A percentile compares a stretch with the other conserved stretches of the same genome.
Evolutionary conservation across 495 filamentous ascomycete genomes (phyloP).

Genomic region (Parathielavia appendiculata): DNA sequence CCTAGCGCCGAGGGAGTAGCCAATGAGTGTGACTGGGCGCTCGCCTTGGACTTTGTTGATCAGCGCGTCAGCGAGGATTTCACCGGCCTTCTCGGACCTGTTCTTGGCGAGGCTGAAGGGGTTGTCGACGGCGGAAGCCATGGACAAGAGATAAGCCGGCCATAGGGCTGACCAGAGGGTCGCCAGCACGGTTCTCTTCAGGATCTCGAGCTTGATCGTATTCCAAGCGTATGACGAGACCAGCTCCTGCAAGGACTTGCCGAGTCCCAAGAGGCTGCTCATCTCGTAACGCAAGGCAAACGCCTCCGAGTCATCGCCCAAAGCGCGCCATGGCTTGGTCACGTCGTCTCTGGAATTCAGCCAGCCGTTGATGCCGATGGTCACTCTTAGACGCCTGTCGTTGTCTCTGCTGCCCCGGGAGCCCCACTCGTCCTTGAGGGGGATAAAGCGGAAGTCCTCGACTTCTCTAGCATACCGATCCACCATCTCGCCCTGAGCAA

Average conservation of each 20-base stretch:
- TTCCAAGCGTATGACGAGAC: slow-evolving; percentile 68
- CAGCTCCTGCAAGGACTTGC: slow-evolving; percentile 60
- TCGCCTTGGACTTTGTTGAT: slow-evolving; percentile 82
- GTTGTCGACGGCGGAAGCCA: slow-evolving; percentile 67
- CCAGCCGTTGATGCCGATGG: slow-evolving; percentile 83
- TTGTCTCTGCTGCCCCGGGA: slow-evolving; percentile 27
- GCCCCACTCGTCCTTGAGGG: slow-evolving; percentile 51
- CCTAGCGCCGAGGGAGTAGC: slow-evolving; percentile 78
- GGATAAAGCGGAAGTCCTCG: slow-evolving; percentile 81
- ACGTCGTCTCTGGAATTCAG: slow-evolving; percentile 64
- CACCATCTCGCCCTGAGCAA: slow-evolving; percentile 58
- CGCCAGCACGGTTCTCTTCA: slow-evolving; percentile 70
- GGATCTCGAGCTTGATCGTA: slow-evolving; percentile 63
- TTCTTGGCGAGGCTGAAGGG: slow-evolving; percentile 74
- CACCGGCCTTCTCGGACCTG: slow-evolving; percentile 75
- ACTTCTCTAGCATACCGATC: slow-evolving; percentile 81
- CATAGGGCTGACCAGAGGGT: slow-evolving; percentile 68
- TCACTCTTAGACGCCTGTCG: slow-evolving; percentile 62
- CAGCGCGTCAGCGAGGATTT: slow-evolving; percentile 76
- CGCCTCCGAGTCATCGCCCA: slow-evolving; percentile 63
- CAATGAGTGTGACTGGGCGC: slow-evolving; percentile 75
- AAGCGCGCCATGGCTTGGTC: slow-evolving; percentile 66
- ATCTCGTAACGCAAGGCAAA: slow-evolving; percentile 82
- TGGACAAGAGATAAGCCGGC: slow-evolving; percentile 66
- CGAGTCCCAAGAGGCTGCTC: slow-evolving; percentile 66